Evolutionary conservation across 495 filamentous ascomycete genomes (phyloP), one percentile per base, ranked within the genome.

Genomic region (Penicillium mononematosum): DNA sequence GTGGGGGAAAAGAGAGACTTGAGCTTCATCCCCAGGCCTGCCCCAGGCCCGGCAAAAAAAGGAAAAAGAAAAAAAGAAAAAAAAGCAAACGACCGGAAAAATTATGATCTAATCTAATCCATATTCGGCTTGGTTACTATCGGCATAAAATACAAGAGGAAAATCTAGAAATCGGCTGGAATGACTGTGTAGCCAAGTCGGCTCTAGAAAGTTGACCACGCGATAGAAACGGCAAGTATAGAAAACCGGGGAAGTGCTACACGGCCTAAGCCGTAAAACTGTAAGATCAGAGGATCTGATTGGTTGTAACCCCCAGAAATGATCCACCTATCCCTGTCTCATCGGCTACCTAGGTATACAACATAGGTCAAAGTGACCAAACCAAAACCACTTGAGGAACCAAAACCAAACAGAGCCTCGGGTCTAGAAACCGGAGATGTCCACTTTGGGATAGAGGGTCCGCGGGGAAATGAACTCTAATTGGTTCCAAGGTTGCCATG

Each of bases 181-280:
- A 36, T 25, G 22, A 11, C 17, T 31, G 46, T 49, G 34, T 36
- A 50, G 17, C 61, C 57, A 64, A 59, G 22, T 61, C 50, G 54
- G 50, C 53, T 20, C 32, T 39, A 16, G 20, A 39, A 24, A 49
- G n/a, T 17, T 39, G 7, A 38, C 47, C 48, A 63, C 47, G 39
- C 52, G 52, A 58, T 43, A n/a, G 27, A 48, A 50, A 46, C 39
- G 31, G 11, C 32, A 50, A 47, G 41, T 44, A 44, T 51, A 29
- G 53, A 32, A 50, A 59, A 59, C 62, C 58, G 58, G 62, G 62
- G 62, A 61, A 61, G 22, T 38, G 50, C n/a, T 50, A 46, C 61
- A 58, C 54, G 58, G 58, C 34, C 57, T 45, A 55, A 53, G 53
- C 60, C 49, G 57, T 53, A 34, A 48, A 44, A 5, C 25, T 22